Evolutionary conservation across 768 basidiomycete genomes (phyloP).

Genomic region (Auricularia cornea): DNA sequence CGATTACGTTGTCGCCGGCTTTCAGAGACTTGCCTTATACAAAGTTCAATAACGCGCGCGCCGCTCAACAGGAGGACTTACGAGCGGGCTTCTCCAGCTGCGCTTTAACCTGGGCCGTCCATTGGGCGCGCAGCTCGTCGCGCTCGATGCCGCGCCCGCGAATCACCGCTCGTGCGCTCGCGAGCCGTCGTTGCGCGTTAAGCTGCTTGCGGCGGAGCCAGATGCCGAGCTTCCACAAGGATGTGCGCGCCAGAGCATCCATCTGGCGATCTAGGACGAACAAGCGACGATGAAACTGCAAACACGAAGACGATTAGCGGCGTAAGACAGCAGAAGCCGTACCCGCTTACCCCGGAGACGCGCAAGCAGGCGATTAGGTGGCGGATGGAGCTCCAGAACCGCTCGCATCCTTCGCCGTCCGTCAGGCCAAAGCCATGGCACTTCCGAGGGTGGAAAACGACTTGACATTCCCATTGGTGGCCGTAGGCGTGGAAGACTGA

Average conservation of each 20-base stretch:
- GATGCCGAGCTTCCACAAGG: too few relatives aligned
- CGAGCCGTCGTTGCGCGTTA: background rate
- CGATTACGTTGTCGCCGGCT: background rate
- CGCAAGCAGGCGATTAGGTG: conserved; percentile 22
- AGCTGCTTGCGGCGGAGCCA: background rate
- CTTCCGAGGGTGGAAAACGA: conserved; percentile 27
- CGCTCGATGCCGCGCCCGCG: background rate
- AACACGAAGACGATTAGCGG: background rate
- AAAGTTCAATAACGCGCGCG: too few relatives aligned
- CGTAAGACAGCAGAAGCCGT: too few relatives aligned
- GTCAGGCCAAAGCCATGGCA: conserved; percentile 23
- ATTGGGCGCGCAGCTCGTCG: background rate
- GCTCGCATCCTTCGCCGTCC: conserved; percentile 30
- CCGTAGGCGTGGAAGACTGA: conserved; percentile 33
- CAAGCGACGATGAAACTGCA: background rate
- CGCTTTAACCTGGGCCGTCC: background rate
- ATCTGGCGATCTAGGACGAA: conserved; percentile 1
- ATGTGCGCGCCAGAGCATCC: background rate
- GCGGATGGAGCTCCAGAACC: conserved; percentile 24
- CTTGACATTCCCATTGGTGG: conserved; percentile 31
- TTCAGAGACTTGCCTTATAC: too few relatives aligned
- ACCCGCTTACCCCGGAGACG: too few relatives aligned
- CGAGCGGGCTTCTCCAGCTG: background rate
- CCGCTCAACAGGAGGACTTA: background rate
- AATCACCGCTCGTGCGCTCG: background rate